Percentiles rank a stretch among this genome's conserved stretches.
These are phyloP conservation scores for Raddia distichophylla DNA, from an alignment of 176 grass and related monocot species.

Conservation along the genomic window DNA sequence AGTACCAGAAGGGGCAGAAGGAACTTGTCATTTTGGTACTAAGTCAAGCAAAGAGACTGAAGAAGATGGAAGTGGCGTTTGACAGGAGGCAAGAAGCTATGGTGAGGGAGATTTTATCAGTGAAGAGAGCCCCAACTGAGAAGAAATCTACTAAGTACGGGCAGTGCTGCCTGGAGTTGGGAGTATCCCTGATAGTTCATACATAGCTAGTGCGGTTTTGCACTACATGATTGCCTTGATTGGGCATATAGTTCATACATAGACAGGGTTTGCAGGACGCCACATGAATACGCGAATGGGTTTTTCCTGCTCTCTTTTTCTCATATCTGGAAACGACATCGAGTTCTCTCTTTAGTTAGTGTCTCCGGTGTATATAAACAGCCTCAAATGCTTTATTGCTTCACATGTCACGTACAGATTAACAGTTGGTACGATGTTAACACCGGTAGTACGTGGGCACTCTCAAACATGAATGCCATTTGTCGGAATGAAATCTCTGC, in stretches of 20 bases:
- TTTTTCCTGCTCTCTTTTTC: background rate
- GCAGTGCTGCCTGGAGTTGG: background rate
- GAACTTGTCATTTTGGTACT: slow-evolving; percentile 30
- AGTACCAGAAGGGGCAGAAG: slow-evolving; percentile 29
- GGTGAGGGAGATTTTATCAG: slow-evolving; percentile 30
- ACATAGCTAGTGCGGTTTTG: background rate
- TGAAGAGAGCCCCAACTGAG: slow-evolving; percentile 1
- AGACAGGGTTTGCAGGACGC: background rate
- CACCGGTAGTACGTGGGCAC: background rate
- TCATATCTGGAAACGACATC: background rate
- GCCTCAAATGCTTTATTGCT: slow-evolving; percentile 31
- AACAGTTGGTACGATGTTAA: slow-evolving; percentile 23
- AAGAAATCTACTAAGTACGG: background rate
- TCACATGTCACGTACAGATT: background rate
- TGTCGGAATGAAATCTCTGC: background rate
- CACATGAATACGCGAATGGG: background rate
- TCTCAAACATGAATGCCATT: slow-evolving; percentile 5
- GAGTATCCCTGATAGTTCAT: slow-evolving; percentile 26
- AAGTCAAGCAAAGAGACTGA: slow-evolving; percentile 36
- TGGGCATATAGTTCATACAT: background rate
- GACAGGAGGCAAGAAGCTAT: background rate
- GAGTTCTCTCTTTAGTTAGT: background rate
- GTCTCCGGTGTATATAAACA: background rate
- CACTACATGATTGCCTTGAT: background rate
- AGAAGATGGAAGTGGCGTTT: slow-evolving; percentile 37